phyloP scores from a whole-genome alignment of 78 protist species.

The Mastigamoeba balamuthi region DNA sequence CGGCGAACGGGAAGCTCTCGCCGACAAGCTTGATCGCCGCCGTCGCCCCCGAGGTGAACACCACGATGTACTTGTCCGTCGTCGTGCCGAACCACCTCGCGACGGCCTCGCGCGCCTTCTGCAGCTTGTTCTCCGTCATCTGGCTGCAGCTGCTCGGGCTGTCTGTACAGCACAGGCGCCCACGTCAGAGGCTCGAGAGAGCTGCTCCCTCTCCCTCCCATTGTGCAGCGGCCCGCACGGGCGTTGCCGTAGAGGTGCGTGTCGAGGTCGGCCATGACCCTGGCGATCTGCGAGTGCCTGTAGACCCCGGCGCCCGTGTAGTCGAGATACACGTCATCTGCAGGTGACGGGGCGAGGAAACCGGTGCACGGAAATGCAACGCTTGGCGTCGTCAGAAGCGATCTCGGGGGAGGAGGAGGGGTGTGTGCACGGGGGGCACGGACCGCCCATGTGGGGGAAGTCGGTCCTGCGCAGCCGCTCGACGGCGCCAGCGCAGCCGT shows the following conservation, averaged over 20 bases:
- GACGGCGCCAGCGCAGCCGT: background rate
- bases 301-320: background rate
- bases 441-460: background rate
- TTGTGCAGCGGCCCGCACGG: too few species aligned
- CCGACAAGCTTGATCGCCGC: conserved; percentile 62
- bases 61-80: conserved; percentile 45
- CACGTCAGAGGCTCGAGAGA: background rate
- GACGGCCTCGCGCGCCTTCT: conserved; percentile 14
- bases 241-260: background rate
- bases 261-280: background rate
- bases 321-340: background rate
- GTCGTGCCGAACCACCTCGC: conserved; percentile 40
- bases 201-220: background rate
- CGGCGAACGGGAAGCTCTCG: conserved; percentile 67
- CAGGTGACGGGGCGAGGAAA: too few species aligned
- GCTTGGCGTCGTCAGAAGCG: background rate
- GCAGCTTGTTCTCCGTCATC: background rate
- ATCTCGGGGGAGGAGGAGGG: background rate
- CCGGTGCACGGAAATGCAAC: too few species aligned
- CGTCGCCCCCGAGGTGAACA: conserved; percentile 71
- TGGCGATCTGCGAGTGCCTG: background rate
- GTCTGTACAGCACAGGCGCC: too few species aligned
- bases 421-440: too few species aligned
- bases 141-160: background rate
- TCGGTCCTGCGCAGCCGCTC: background rate